Evolutionary conservation across 2,329 filamentous ascomycete genomes (phyloP).

Genomic region (Fusarium globosum): DNA sequence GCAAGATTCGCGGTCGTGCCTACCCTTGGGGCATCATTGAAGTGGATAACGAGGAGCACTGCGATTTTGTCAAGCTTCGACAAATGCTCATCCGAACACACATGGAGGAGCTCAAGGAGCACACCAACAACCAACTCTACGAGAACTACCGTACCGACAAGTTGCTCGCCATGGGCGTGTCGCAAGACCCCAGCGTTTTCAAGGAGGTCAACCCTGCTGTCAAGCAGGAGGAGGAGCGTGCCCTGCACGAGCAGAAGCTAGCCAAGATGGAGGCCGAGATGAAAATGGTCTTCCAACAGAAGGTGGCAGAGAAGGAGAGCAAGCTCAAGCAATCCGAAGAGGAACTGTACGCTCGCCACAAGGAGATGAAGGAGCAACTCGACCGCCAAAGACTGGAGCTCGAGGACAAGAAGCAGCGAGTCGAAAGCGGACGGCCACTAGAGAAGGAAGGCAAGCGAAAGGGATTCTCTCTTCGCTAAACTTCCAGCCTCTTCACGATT

Average conservation of each 20-base stretch:
- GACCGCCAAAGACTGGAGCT: slow-evolving; percentile 94
- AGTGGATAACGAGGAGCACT: slow-evolving; percentile 99
- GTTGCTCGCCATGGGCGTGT: slow-evolving; percentile 97
- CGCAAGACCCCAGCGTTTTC: slow-evolving; percentile 98
- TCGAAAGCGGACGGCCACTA: slow-evolving; percentile 94
- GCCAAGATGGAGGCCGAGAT: slow-evolving; percentile 99
- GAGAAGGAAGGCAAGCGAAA: slow-evolving; percentile 99
- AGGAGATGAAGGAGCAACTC: slow-evolving; percentile 99
- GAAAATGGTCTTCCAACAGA: slow-evolving; percentile 99
- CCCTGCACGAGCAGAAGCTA: slow-evolving; percentile 98
- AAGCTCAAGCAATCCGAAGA: slow-evolving; percentile 99
- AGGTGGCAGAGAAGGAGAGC: slow-evolving; percentile 99
- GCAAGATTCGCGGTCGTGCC: slow-evolving; percentile 93
- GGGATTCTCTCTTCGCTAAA: slow-evolving; percentile 97
- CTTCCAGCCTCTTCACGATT: slow-evolving; percentile 37
- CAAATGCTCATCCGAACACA: slow-evolving; percentile 99
- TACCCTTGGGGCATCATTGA: slow-evolving; percentile 99
- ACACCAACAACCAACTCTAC: slow-evolving; percentile 98
- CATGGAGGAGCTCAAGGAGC: slow-evolving; percentile 99
- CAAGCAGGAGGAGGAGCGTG: slow-evolving; percentile 99
- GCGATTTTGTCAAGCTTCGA: slow-evolving; percentile 99
- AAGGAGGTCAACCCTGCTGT: slow-evolving; percentile 99
- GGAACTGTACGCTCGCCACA: slow-evolving; percentile 96
- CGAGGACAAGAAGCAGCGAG: slow-evolving; percentile 96
- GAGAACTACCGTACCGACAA: slow-evolving; percentile 99